Base-by-base conservation (phyloP, 2,329 filamentous ascomycete genomes). In the Aspergillus calidoustus region DNA sequence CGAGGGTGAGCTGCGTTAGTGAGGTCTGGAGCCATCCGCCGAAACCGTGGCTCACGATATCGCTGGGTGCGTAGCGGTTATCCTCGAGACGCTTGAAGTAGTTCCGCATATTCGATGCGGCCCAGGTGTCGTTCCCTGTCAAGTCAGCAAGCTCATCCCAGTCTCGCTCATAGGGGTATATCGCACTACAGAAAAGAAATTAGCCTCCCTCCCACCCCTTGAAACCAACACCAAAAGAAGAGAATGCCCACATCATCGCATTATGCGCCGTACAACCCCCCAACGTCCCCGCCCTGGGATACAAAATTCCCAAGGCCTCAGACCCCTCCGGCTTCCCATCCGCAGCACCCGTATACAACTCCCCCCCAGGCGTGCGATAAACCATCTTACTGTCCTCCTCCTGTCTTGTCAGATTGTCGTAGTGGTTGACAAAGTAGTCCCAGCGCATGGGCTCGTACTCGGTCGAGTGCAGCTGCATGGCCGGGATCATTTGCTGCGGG, bases 191-290 rank as follows among this genome's bases (percentile, higher is more conserved):
- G n/a, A n/a, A n/a, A n/a, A n/a, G n/a, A n/a, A n/a, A n/a, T n/a
- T n/a, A n/a, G n/a, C n/a, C n/a, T n/a, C n/a, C n/a, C n/a, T n/a
- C n/a, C n/a, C n/a, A n/a, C n/a, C n/a, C n/a, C n/a, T n/a, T n/a
- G n/a, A n/a, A n/a, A n/a, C n/a, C n/a, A n/a, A n/a, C n/a, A n/a
- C n/a, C n/a, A n/a, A n/a, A n/a, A n/a, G n/a, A n/a, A n/a, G n/a
- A n/a, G n/a, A n/a, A n/a, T n/a, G n/a, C n/a, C 8, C 31, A 58
- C 56, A 89, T 83, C 51, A 88, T 74, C 4, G 86, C 86, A 53
- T 88, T 87, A 74, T 90, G 87, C 4, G 83, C 81, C 1, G 84
- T 83, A 72, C 85, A 87, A 4, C 86, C 86, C 56, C 86, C 86
- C 0, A 88, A 74, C 3, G 80, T 84, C 17, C 82, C 84, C 3